These are phyloP conservation scores for Monilinia laxa DNA, from an alignment of 2,329 filamentous ascomycete species.

Conservation along the genomic window DNA sequence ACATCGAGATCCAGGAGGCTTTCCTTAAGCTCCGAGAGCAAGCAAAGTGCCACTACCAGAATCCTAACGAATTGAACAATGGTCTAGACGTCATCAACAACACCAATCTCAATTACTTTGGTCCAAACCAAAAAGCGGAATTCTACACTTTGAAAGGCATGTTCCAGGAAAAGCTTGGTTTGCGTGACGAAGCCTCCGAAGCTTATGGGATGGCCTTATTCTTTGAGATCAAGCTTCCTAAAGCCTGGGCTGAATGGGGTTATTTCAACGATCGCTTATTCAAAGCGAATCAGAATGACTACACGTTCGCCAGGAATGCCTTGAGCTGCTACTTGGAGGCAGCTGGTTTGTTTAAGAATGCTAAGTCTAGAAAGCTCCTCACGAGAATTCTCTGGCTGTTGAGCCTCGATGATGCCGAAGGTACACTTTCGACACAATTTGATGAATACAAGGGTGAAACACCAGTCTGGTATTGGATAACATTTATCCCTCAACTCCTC, in stretches of 20 bases:
- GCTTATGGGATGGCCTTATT: constrained; percentile 94
- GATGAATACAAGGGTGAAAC: constrained; percentile 97
- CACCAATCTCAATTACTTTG: constrained; percentile 98
- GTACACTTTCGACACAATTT: constrained; percentile 79
- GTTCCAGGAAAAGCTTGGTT: constrained; percentile 92
- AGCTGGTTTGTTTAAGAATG: constrained; percentile 93
- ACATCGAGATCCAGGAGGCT: constrained; percentile 99
- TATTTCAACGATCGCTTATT: constrained; percentile 97
- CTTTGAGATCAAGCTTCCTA: constrained; percentile 92
- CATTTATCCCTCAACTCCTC: constrained; percentile 94
- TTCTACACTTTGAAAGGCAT: constrained; percentile 99
- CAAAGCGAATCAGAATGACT: constrained; percentile 81
- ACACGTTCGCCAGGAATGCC: constrained; percentile 83
- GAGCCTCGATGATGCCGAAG: constrained; percentile 86
- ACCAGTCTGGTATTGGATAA: constrained; percentile 99
- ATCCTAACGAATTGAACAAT: constrained; percentile 84
- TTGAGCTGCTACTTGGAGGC: constrained; percentile 96
- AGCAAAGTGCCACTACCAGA: constrained; percentile 98
- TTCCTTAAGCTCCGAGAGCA: constrained; percentile 99
- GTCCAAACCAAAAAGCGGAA: constrained; percentile 91
- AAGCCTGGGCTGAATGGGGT: constrained; percentile 99
- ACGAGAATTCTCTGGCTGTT: constrained; percentile 93
- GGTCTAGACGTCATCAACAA: constrained; percentile 99
- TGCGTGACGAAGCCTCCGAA: constrained; percentile 87
- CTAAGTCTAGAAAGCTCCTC: constrained; percentile 91